Conservation (phyloP, 176 grass and related monocot species). For the Musa acuminata region DNA sequence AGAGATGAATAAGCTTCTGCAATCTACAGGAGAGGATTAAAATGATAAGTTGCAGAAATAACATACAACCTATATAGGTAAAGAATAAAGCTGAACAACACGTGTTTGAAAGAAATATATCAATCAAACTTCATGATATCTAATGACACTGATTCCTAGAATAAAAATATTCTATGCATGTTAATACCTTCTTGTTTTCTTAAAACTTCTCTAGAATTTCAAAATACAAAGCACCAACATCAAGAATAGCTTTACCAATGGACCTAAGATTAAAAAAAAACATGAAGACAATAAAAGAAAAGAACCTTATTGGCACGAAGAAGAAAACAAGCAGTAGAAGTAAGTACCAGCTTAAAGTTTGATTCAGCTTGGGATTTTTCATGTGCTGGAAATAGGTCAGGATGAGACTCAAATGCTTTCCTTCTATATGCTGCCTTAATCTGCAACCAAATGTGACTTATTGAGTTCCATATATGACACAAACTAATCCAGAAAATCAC, state of each 20-base stretch:
- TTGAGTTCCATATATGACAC: too few relatives aligned
- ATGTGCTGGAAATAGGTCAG: conserved; percentile 50
- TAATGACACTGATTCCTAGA: not conserved
- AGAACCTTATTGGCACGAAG: not conserved
- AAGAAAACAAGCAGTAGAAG: not conserved
- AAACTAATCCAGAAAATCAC: too few relatives aligned
- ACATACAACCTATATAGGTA: not conserved
- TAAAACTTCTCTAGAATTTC: not conserved
- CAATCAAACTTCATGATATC: not conserved
- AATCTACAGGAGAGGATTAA: conserved; percentile 35
- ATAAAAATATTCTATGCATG: not conserved
- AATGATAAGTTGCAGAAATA: not conserved
- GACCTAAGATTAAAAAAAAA: not conserved
- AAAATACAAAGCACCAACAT: not conserved
- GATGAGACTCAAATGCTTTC: conserved; percentile 67
- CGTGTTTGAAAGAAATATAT: not conserved
- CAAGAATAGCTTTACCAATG: not conserved
- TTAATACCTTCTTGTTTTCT: not conserved
- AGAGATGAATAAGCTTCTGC: conserved; percentile 74
- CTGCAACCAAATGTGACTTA: conserved; percentile 22
- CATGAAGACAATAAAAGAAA: not conserved
- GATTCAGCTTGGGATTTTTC: conserved; percentile 64
- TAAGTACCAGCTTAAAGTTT: conserved; percentile 64
- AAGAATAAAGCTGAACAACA: not conserved
- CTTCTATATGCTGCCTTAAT: conserved; percentile 69